Evolutionary conservation across 1,284 basidiomycete species (phyloP).

Genomic region (Caloboletus firmus): DNA sequence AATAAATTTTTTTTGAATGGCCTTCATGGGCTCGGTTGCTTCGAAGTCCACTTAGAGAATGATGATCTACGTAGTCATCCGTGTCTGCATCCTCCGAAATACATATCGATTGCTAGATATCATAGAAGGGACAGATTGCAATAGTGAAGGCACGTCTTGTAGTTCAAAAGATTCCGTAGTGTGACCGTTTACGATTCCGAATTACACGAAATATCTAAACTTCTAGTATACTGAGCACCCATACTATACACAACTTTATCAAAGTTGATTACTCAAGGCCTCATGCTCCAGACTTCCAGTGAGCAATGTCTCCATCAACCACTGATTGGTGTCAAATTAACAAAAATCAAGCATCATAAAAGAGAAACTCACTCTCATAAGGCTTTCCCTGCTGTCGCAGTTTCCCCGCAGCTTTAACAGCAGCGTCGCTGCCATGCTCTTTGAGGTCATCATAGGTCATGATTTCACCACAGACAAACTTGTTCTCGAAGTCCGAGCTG

Average conservation of each 20-base stretch:
- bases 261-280: background rate
- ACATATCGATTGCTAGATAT: background rate
- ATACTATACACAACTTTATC: conserved; percentile 12
- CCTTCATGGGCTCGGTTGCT: background rate
- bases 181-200: background rate
- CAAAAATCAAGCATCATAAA: conserved; percentile 1
- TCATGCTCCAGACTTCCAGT: conserved; percentile 75
- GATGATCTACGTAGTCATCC: background rate
- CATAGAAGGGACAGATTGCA: background rate
- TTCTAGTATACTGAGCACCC: conserved; percentile 18
- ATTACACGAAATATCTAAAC: conserved; percentile 13
- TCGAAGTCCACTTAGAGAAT: too few relatives aligned
- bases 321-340: conserved; percentile 43
- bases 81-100: background rate
- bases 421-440: conserved; percentile 87
- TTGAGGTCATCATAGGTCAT: conserved; percentile 92
- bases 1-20: too few relatives aligned
- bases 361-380: conserved; percentile 73
- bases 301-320: conserved; percentile 82
- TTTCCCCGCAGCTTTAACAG: conserved; percentile 95
- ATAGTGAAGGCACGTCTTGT: background rate
- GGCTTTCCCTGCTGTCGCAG: conserved; percentile 96
- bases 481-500: conserved; percentile 93
- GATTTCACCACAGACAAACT: conserved; percentile 99
- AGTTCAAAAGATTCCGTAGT: background rate